These are phyloP conservation scores for Trichoderma gracile DNA, from an alignment of 2,329 filamentous ascomycete genomes.

Conservation along the genomic window DNA sequence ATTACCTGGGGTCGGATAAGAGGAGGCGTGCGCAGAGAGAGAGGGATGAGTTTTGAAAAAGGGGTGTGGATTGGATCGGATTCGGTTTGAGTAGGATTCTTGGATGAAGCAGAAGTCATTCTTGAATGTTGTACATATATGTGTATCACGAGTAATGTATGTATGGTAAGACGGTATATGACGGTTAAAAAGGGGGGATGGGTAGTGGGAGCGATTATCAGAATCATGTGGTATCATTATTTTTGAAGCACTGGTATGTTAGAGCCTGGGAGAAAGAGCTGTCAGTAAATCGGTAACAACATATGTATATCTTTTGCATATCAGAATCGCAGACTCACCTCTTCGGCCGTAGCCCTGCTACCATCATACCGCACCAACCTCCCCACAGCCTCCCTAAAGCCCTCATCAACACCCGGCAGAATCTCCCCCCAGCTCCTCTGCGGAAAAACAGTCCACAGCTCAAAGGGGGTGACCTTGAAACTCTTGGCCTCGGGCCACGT, in stretches of 20 bases:
- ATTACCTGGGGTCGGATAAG: slow-evolving; percentile 51
- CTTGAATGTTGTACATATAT: slow-evolving; percentile 15
- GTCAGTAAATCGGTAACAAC: too few relatives aligned
- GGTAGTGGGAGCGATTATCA: background rate
- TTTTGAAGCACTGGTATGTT: slow-evolving; percentile 28
- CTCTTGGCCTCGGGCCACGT: slow-evolving; percentile 77
- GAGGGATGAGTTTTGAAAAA: background rate
- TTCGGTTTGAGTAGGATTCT: background rate
- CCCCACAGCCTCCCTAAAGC: slow-evolving; percentile 65
- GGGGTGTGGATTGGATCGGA: background rate
- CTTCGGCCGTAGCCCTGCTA: slow-evolving; percentile 63
- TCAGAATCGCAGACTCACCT: slow-evolving; percentile 35
- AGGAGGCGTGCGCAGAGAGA: slow-evolving; percentile 36
- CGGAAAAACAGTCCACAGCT: slow-evolving; percentile 80
- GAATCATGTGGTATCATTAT: background rate
- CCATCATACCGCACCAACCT: slow-evolving; percentile 73
- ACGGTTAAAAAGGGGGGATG: background rate
- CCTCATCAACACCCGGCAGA: slow-evolving; percentile 59
- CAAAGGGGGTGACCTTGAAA: slow-evolving; percentile 78
- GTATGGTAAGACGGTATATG: slow-evolving; percentile 5
- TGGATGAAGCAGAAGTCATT: background rate
- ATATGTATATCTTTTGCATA: too few relatives aligned
- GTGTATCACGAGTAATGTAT: slow-evolving; percentile 8
- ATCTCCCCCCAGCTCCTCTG: slow-evolving; percentile 67
- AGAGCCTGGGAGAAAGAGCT: slow-evolving; percentile 29